Base-by-base conservation (phyloP, 2,329 filamentous ascomycete species). In the Ilyonectria mors-panacis region DNA sequence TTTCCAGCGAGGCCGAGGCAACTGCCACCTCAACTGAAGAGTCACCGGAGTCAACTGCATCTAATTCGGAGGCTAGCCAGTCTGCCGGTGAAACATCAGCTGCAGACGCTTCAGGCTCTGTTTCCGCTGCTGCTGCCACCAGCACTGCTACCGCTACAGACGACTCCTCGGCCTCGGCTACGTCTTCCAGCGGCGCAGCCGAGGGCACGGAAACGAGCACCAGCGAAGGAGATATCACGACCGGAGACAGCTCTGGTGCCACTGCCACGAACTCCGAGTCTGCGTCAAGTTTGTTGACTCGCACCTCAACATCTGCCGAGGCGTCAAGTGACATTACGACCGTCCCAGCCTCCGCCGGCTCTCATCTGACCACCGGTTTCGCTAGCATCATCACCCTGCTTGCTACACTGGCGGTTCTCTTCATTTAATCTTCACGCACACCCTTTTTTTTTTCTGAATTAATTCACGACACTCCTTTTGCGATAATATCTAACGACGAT, bases 391-490 rank as follows among this genome's bases (percentile, higher is more conserved):
- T 75, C 39, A 59, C 74, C 19, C 53, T 76, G 9, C 30, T 75
- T 15, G 72, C 70, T 37, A 70, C 73, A 58, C 47, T 75, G 21
- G 71, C 56, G 37, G 55, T 75, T 9, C 42, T 74, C 6, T 68
- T 73, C 37, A 59, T 75, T 50, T 76, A 74, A 74, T 64, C 35
- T 72, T 70, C 56, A 13, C 44, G 35, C 30, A 56, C 13, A n/a
- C 61, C 33, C 45, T 66, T 39, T 39, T 13, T 48, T 66, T 39
- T 39, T 13, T 66, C 59, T 6, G 54, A 50, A 30, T 30, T 26
- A 51, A 42, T 77, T 74, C 74, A 73, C 47, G 44, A 74, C 75
- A 69, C 70, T 77, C 75, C 54, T 75, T 75, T 75, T 60, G 71
- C 28, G 33, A 67, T 72, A 68, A 75, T 70, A 67, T 69, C 59